phyloP scores from a whole-genome alignment of 768 basidiomycete species.

The Leccinum subtestaceum region DNA sequence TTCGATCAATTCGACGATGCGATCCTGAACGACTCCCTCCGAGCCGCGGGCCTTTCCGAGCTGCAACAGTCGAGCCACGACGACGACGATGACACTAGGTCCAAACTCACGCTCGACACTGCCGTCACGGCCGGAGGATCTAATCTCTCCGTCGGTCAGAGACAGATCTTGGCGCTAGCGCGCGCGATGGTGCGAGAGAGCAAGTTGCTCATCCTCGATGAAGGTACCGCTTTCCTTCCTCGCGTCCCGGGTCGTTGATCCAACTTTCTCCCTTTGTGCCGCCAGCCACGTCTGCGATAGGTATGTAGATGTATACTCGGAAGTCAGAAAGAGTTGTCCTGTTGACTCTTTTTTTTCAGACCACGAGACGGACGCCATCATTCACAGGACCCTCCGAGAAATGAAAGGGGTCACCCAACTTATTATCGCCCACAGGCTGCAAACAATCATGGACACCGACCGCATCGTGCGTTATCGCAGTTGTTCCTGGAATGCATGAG shows the following conservation, averaged over 20 bases:
- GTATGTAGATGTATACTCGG: not conserved
- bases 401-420: slow-evolving; percentile 8
- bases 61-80: slow-evolving; percentile 19
- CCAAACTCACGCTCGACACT: slow-evolving; percentile 42
- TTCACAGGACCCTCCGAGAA: slow-evolving; percentile 7
- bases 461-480: slow-evolving; percentile 1
- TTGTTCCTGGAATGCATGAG: not conserved
- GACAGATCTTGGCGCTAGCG: slow-evolving; percentile 47
- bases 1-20: slow-evolving; percentile 48
- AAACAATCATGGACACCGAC: slow-evolving; percentile 11
- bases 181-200: slow-evolving; percentile 40
- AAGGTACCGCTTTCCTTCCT: slow-evolving; percentile 19
- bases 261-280: too few species aligned
- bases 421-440: slow-evolving; percentile 9
- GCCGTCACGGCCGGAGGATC: slow-evolving; percentile 36
- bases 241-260: not conserved
- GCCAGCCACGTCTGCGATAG: slow-evolving; percentile 13
- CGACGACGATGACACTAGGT: not conserved
- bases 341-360: not conserved
- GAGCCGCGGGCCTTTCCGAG: slow-evolving; percentile 37
- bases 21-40: slow-evolving; percentile 39
- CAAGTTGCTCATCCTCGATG: slow-evolving; percentile 47
- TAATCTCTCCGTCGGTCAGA: slow-evolving; percentile 43
- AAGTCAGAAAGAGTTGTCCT: too few species aligned
- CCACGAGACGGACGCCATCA: slow-evolving; percentile 7